These are phyloP conservation scores for Helicocarpus griseus DNA, from an alignment of 2,329 filamentous ascomycete species.

Conservation along the genomic window DNA sequence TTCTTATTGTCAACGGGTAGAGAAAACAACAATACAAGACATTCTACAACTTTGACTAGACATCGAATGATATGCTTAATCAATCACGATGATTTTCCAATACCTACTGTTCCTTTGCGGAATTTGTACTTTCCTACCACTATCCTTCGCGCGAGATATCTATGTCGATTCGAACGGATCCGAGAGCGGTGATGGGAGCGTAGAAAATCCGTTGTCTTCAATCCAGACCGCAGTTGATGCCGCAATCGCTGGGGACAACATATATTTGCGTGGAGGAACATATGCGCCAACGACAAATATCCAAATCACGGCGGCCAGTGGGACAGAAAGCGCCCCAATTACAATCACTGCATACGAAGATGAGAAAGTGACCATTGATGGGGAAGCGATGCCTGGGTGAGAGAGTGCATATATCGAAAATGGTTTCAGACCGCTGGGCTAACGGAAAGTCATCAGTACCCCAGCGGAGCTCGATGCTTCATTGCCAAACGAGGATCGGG, in stretches of 20 bases:
- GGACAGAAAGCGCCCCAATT: constrained; percentile 32
- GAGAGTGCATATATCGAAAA: too few species aligned
- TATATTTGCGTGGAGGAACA: constrained; percentile 37
- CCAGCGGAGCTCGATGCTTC: constrained; percentile 33
- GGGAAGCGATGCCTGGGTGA: constrained; percentile 25
- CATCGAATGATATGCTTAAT: too few species aligned
- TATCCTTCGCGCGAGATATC: constrained; percentile 24
- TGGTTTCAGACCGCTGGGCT: too few species aligned
- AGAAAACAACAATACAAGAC: too few species aligned
- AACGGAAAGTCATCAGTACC: constrained; percentile 25
- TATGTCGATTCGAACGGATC: constrained; percentile 39
- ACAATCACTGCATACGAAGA: constrained; percentile 34
- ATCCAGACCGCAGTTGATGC: constrained; percentile 40
- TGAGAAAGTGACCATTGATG: constrained; percentile 40
- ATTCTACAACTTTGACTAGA: too few species aligned
- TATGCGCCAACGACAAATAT: constrained; percentile 40
- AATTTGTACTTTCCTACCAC: not conserved
- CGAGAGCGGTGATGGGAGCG: constrained; percentile 30
- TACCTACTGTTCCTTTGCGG: not conserved
- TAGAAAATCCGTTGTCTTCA: constrained; percentile 34
- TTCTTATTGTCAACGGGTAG: too few species aligned
- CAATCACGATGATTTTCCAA: not conserved
- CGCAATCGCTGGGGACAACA: constrained; percentile 38
- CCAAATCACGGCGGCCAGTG: constrained; percentile 35
- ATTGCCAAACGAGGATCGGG: constrained; percentile 34